Base-by-base conservation (phyloP, 768 basidiomycete species). In the Pleurotus djamor region DNA sequence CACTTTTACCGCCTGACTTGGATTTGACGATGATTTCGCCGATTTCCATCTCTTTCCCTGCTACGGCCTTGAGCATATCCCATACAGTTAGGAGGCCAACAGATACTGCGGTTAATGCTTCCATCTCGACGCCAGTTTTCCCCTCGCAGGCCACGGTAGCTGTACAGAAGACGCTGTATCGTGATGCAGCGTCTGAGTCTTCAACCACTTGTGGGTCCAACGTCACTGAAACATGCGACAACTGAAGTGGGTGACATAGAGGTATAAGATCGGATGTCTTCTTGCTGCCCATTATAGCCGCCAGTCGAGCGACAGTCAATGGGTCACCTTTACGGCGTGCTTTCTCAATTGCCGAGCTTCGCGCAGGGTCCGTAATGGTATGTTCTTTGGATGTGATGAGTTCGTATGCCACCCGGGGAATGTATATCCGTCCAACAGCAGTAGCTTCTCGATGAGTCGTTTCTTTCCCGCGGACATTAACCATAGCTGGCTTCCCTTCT, bases 61-160 rank as follows among this genome's bases (percentile, higher is more conserved):
- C 92, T 1, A 93, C 87, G 4, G 89, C 89, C 73, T 96, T 95
- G 34, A 95, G 80, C 94, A 96, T 95, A 68, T 94, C 93, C 91
- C 93, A 96, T 12, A 95, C 86, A 1, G 92, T 92, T 57, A 96
- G 75, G 35, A 92, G 78, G 4, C 87, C 87, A 34, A 91, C 77
- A 1, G 86, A 86, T 7, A 92, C 94, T 21, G 88, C 88, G n/a
- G 88, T 91, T 58, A 96, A 69, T 21, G 94, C 94, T 73, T 97
- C 96, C 90, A 98, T 94, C 76, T 94, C 92, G 16, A 94, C 91
- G 4, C 94, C 91, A 12, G 93, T 93, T 70, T 86, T 87, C 12
- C 91, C 90, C 69, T 87, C 83, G 63, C 88, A 91, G 43, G 86
- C 77, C 37, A 92, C 90, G 6, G 83, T 87, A 28, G 87, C 90